These are phyloP conservation scores for Stephania yunnanensis DNA, from an alignment of 164 flowering plant genomes.

Conservation along the genomic window DNA sequence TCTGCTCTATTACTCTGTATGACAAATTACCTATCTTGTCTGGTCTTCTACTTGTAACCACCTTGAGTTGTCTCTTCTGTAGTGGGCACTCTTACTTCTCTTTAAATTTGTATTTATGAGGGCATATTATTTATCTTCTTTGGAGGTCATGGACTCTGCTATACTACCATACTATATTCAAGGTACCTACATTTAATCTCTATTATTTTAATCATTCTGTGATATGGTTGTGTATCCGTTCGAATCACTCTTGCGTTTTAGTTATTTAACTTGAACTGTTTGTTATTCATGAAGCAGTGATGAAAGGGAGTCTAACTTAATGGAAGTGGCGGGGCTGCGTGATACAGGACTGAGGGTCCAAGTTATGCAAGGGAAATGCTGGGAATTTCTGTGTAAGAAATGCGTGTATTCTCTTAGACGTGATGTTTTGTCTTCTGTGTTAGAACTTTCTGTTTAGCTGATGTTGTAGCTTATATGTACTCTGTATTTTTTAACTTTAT, in stretches of 20 bases:
- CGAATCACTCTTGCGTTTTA: neutral
- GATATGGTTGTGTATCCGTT: neutral
- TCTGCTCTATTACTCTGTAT: constrained; percentile 17
- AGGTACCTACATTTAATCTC: neutral
- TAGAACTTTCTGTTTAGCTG: neutral
- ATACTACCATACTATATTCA: constrained; percentile 22
- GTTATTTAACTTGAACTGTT: neutral
- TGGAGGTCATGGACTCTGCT: constrained; percentile 27
- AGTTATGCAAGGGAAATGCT: constrained; percentile 1
- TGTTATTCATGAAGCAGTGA: constrained; percentile 4
- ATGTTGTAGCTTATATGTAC: neutral
- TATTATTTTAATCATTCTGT: neutral
- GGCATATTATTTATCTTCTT: constrained; percentile 1
- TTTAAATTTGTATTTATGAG: neutral
- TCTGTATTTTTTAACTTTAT: neutral
- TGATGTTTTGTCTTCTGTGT: neutral
- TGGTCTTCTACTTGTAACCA: neutral
- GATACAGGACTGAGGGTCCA: constrained; percentile 4
- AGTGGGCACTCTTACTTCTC: neutral
- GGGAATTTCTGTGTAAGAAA: constrained; percentile 6
- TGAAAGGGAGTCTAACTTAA: constrained; percentile 10
- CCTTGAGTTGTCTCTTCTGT: constrained; percentile 11
- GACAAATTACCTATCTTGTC: neutral
- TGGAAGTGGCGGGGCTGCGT: neutral
- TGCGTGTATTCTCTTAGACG: neutral